phyloP scores from a whole-genome alignment of 129 eudicot species.

The Helianthus annuus region DNA sequence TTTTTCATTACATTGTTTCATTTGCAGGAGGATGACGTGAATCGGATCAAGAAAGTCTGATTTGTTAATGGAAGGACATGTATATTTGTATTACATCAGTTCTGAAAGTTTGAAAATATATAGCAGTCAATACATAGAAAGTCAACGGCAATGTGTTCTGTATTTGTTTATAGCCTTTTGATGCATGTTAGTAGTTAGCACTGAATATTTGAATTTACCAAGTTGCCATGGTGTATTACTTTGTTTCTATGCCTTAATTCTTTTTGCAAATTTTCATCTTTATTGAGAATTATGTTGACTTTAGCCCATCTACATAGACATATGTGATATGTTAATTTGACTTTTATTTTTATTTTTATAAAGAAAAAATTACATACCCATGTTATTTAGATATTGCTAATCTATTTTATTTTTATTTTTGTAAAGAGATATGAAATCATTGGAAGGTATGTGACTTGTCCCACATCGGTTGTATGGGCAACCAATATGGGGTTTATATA shows the following conservation, averaged over 20 bases:
- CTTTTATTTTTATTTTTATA: too few relatives aligned
- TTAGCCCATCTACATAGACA: background rate
- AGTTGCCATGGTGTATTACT: background rate
- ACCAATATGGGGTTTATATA: too few relatives aligned
- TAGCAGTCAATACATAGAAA: constrained; percentile 26
- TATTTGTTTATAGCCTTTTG: constrained; percentile 6
- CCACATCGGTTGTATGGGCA: too few relatives aligned
- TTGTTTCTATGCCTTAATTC: background rate
- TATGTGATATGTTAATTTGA: background rate
- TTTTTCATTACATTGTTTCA: background rate
- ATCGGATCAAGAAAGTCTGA: background rate
- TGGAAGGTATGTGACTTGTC: too few relatives aligned
- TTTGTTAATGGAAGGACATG: constrained; percentile 3
- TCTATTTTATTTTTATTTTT: too few relatives aligned
- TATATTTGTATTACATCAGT: constrained; percentile 28
- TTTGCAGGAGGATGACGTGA: constrained; percentile 25
- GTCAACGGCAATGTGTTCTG: background rate
- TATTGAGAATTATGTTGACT: too few relatives aligned
- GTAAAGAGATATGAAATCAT: too few relatives aligned
- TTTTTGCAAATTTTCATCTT: background rate
- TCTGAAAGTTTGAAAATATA: constrained; percentile 8
- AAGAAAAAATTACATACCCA: too few relatives aligned
- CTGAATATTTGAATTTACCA: constrained; percentile 4
- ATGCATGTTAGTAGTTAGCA: background rate
- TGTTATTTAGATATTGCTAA: too few relatives aligned